Base-by-base conservation (phyloP, 352 stramenopile genomes). In the Phytophthora colocasiae region DNA sequence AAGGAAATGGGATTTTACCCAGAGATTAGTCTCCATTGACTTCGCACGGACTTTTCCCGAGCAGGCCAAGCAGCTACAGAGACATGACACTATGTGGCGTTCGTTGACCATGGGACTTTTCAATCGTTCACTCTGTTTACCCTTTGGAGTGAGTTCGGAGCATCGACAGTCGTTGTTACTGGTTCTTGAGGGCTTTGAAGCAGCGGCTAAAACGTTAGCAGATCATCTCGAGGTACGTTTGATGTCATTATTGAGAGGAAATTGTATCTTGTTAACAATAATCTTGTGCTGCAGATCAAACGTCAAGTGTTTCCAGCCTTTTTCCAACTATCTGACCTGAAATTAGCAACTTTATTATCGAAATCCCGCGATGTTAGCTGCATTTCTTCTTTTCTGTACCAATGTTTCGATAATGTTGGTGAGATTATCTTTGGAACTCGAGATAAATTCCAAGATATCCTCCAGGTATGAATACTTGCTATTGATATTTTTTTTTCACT, bases 331-430 rank as follows among this genome's bases (percentile, higher is more conserved):
- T 92, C 81, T 0, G 87, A 90, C 53, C 53, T 80, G 7, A 81
- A 92, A 51, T 66, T 92, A 0, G 70, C 81, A 1, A 77, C 71
- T 3, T 29, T 92, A 6, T 51, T 92, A 2, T 85, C 80, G 0
- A 84, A 78, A 44, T 56, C 63, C 0, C 69, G 81, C 0, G 83
- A 92, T 29, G 62, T 81, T 15, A 69, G 71, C 14, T 70, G 67
- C 31, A 85, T 90, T 43, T 77, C 85, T 17, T 69, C 76, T 14
- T 91, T 87, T 65, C 48, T 91, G 0, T 80, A 78, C 22, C 80
- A 83, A 43, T 90, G 81, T 40, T 92, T 92, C 34, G 83, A 92
- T 22, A 92, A 92, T n/a, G 72, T 92, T 4, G 66, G 65, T 0
- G 62, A 63, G 0, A 89, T 92, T 10, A 75, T 81, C 9, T 91